Evolutionary conservation across 441 rosid genomes (phyloP).

Genomic region (Populus hybrid): DNA sequence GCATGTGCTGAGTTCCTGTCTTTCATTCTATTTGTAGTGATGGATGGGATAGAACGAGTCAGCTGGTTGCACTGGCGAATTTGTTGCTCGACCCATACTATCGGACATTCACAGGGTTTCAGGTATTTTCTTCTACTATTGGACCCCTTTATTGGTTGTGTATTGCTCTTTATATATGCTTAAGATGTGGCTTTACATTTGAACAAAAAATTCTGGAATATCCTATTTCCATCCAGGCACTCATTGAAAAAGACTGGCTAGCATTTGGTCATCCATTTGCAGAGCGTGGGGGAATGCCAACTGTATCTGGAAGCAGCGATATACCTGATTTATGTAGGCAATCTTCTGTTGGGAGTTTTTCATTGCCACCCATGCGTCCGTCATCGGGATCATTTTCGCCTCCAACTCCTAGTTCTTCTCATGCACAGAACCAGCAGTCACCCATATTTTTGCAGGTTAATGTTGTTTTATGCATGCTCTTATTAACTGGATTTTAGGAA

Average conservation of each 20-base stretch:
- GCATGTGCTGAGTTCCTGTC: background rate
- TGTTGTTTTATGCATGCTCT: background rate
- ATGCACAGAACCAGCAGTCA: constrained; percentile 77
- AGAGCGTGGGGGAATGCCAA: constrained; percentile 92
- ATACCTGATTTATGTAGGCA: constrained; percentile 66
- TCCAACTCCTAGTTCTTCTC: constrained; percentile 73
- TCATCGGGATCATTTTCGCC: constrained; percentile 59
- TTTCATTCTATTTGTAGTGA: constrained; percentile 52
- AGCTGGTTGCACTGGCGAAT: constrained; percentile 91
- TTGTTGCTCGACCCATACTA: constrained; percentile 96
- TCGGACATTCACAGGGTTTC: constrained; percentile 90
- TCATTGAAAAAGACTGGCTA: constrained; percentile 96
- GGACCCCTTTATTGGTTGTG: background rate
- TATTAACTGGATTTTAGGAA: constrained; percentile 2
- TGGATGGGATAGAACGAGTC: constrained; percentile 99
- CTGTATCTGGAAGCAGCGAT: constrained; percentile 51
- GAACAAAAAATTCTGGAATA: background rate
- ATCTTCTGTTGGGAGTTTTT: constrained; percentile 68
- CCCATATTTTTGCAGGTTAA: constrained; percentile 96
- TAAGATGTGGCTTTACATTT: background rate
- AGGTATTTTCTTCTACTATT: constrained; percentile 46
- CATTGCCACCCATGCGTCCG: constrained; percentile 68
- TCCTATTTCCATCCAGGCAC: constrained; percentile 51
- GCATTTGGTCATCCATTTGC: constrained; percentile 99
- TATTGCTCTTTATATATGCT: background rate